Base-by-base conservation (phyloP, 805 yeast genomes). In the Schwanniomyces vanrijiae region DNA sequence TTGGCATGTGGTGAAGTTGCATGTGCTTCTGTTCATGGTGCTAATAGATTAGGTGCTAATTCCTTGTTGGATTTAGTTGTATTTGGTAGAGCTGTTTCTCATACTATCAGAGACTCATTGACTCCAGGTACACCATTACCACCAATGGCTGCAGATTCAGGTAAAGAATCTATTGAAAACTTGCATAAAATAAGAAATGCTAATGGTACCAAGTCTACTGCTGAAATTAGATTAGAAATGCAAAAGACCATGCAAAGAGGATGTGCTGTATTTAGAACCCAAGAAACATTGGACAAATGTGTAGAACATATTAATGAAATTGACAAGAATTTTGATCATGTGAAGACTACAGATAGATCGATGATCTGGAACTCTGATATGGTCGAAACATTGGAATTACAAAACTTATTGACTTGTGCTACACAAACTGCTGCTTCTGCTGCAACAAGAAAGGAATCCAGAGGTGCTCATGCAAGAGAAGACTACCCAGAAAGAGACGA, bases 391-490 rank as follows among this genome's bases (percentile, higher is more conserved):
- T 79, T 94, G 59, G 99, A 92, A 74, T 80, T 92, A 68, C 97
- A 91, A 73, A 92, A 92, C 84, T 81, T 92, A 78, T 80, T 92
- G 69, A 91, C 98, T 44, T 90, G 97, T 79, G 98, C 98, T 51
- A 83, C 86, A 55, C 98, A 94, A 79, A 91, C 97, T 44, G 97
- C 97, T 28, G 76, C 75, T 55, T 82, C 96, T 54, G 99, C 99
- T 44, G 90, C 94, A 51, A 95, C 90, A 47, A 89, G 99, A 80
- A 85, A 79, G 64, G 99, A 92, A 77, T 90, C 97, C 37, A 89
- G 99, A 78, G 99, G 99, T 77, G 98, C 99, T 42, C 99, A 92
- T 66, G 97, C 99, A 49, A 87, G 98, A 79, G 99, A 92, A 74
- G 98, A 92, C 71, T 91, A 73, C 77, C 97, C 96, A 64, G 85